These are phyloP conservation scores for Penicillium oxalicum DNA, from an alignment of 2,329 filamentous ascomycete species.

Conservation along the genomic window DNA sequence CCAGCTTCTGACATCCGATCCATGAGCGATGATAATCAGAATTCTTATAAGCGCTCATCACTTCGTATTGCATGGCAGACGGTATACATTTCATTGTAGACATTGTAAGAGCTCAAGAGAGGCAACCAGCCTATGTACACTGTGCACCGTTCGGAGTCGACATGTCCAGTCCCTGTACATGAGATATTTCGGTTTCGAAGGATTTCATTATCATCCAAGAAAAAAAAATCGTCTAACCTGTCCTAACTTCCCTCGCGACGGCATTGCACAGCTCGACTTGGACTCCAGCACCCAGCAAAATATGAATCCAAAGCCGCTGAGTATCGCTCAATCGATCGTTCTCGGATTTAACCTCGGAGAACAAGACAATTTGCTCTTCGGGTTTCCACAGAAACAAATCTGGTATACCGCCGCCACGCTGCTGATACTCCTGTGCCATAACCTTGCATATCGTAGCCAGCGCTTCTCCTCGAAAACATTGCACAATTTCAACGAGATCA, in stretches of 20 bases:
- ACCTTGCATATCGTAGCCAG: slow-evolving; percentile 84
- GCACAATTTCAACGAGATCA: slow-evolving; percentile 72
- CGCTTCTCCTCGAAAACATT: slow-evolving; percentile 72
- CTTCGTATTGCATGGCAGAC: no score
- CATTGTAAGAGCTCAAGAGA: no score
- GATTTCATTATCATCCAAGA: not conserved
- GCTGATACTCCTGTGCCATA: slow-evolving; percentile 88
- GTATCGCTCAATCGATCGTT: slow-evolving; percentile 95
- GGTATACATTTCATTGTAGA: no score
- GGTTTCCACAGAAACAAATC: slow-evolving; percentile 84
- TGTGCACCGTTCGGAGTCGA: no score
- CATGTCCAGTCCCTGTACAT: no score
- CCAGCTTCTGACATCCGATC: not conserved
- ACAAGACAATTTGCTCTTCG: slow-evolving; percentile 60
- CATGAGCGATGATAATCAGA: not conserved
- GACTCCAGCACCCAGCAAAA: slow-evolving; percentile 77
- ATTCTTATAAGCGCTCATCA: not conserved
- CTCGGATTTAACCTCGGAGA: slow-evolving; percentile 72
- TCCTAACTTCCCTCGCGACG: slow-evolving; percentile 51
- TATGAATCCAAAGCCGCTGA: slow-evolving; percentile 94
- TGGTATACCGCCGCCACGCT: slow-evolving; percentile 79
- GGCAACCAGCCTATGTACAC: no score
- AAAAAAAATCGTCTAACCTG: not conserved
- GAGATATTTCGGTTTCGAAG: not conserved
- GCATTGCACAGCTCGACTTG: slow-evolving; percentile 74